These are phyloP conservation scores for Cryptosporidium muris DNA, from an alignment of 169 alveolate genomes.

Conservation along the genomic window DNA sequence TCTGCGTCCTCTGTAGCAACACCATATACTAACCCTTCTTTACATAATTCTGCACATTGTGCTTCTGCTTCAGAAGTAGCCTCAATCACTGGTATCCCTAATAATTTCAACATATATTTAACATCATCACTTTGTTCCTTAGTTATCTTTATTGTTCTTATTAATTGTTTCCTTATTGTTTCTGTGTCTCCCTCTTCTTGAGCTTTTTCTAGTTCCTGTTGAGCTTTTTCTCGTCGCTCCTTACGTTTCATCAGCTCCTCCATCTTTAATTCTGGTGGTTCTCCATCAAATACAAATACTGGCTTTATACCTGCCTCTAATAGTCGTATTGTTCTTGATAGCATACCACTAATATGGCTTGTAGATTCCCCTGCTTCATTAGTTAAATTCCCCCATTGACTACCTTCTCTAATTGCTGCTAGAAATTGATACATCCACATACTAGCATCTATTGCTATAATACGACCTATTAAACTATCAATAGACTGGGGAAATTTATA, in stretches of 20 bases:
- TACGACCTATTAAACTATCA: conserved; percentile 75
- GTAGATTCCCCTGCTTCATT: conserved; percentile 76
- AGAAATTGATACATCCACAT: conserved; percentile 85
- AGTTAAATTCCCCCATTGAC: conserved; percentile 61
- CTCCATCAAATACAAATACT: conserved; percentile 98
- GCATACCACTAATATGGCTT: conserved; percentile 89
- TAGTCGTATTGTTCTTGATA: conserved; percentile 86
- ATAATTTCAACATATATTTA: conserved; percentile 84
- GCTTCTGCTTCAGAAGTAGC: conserved; percentile 98
- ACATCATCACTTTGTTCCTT: conserved; percentile 93
- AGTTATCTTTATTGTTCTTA: conserved; percentile 92
- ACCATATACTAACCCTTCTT: conserved; percentile 90
- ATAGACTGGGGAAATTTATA: conserved; percentile 40
- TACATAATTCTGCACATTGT: conserved; percentile 93
- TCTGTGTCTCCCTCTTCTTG: conserved; percentile 92
- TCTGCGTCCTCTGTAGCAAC: conserved; percentile 98
- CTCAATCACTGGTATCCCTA: conserved; percentile 95
- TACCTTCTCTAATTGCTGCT: conserved; percentile 73
- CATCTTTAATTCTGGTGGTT: conserved; percentile 93
- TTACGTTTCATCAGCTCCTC: conserved; percentile 86
- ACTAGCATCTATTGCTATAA: conserved; percentile 85
- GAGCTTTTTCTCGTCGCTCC: conserved; percentile 90
- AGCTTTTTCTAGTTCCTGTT: conserved; percentile 83
- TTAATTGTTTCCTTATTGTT: conserved; percentile 88
- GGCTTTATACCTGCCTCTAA: conserved; percentile 93